Conservation (phyloP, 441 rosid species). For the Lepidium campestre region DNA sequence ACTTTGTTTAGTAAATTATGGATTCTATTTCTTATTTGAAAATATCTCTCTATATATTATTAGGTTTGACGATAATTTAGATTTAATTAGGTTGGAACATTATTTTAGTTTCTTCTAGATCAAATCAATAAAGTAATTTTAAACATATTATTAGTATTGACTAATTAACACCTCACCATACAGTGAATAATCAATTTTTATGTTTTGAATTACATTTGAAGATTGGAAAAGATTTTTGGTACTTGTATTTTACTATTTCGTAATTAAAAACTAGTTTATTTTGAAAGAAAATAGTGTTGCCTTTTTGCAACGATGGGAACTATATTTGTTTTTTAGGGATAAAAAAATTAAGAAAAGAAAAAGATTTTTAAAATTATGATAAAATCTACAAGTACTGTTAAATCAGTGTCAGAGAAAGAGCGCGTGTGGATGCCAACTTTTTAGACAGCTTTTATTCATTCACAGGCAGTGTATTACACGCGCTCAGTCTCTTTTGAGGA, state of each 20-base stretch:
- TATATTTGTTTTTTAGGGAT: conserved; percentile 6
- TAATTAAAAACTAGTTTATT: not conserved
- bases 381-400: conserved; percentile 23
- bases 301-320: conserved; percentile 15
- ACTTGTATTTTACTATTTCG: not conserved
- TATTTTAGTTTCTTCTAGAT: not conserved
- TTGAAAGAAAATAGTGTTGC: not conserved
- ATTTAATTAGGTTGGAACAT: not conserved
- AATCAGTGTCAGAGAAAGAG: conserved; percentile 24
- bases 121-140: not conserved
- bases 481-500: not conserved
- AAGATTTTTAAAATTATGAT: not conserved
- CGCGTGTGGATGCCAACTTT: conserved; percentile 22
- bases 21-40: not conserved
- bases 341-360: not conserved
- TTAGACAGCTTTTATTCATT: conserved; percentile 1
- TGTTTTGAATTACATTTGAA: not conserved
- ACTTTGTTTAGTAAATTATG: not conserved
- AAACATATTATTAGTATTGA: not conserved
- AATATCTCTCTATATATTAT: not conserved
- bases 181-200: not conserved
- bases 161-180: not conserved
- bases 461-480: not conserved
- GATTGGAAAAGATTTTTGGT: conserved; percentile 3
- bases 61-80: conserved; percentile 2